Conservation (phyloP, 108 stramenopile genomes). For the Pelagomonas calceolata region DNA sequence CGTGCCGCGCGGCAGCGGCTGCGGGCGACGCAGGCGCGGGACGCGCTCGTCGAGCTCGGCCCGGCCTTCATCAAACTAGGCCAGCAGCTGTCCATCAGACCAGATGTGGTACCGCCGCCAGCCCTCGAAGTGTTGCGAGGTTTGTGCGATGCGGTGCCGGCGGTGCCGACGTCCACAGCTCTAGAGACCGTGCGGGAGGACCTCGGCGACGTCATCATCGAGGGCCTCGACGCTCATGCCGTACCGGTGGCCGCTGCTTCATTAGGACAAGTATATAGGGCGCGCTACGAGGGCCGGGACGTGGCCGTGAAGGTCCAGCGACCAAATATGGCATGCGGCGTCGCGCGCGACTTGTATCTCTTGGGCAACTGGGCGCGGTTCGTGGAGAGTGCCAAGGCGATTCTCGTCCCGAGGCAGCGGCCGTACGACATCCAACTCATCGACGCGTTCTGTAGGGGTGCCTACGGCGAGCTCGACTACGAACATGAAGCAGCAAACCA, state of each 20-base stretch:
- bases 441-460: conserved; percentile 15
- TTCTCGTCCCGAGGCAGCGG: not conserved
- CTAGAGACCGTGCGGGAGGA: conserved; percentile 52
- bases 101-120: conserved; percentile 72
- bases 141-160: conserved; percentile 82
- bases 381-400: conserved; percentile 3
- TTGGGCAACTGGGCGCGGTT: conserved; percentile 12
- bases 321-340: conserved; percentile 55
- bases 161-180: conserved; percentile 67
- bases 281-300: conserved; percentile 19
- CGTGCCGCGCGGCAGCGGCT: conserved; percentile 1
- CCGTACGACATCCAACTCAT: conserved; percentile 4
- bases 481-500: conserved; percentile 42
- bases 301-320: conserved; percentile 47
- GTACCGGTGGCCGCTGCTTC: conserved; percentile 66
- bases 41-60: conserved; percentile 66
- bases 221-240: conserved; percentile 4
- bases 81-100: conserved; percentile 75
- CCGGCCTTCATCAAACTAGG: conserved; percentile 88
- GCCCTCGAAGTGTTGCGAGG: conserved; percentile 73
- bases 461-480: conserved; percentile 43
- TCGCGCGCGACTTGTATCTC: conserved; percentile 67
- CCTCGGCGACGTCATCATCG: conserved; percentile 25
- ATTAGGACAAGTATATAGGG: conserved; percentile 73
- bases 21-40: conserved; percentile 36